These are phyloP conservation scores for Rhizopogon vinicolor DNA, from an alignment of 768 basidiomycete species.

Conservation along the genomic window DNA sequence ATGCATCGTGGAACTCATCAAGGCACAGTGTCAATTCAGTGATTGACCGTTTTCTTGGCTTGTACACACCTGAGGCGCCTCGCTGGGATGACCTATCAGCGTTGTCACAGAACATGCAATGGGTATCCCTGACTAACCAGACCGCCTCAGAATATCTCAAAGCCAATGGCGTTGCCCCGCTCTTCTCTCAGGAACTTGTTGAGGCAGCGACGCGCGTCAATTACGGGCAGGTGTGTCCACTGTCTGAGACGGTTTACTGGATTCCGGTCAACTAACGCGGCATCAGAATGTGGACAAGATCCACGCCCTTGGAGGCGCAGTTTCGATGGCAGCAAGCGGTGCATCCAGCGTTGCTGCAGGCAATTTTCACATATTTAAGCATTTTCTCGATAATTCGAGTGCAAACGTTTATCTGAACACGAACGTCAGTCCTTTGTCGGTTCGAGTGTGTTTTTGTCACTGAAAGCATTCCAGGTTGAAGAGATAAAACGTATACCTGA, in stretches of 20 bases:
- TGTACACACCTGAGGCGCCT: slow-evolving; percentile 53
- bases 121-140: slow-evolving; percentile 43
- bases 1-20: background rate
- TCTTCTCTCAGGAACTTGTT: slow-evolving; percentile 68
- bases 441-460: background rate
- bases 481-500: slow-evolving; percentile 43
- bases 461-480: slow-evolving; percentile 37
- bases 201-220: slow-evolving; percentile 82
- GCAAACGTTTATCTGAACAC: slow-evolving; percentile 73
- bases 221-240: slow-evolving; percentile 61
- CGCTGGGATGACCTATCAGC: slow-evolving; percentile 60
- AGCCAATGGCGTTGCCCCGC: slow-evolving; percentile 46
- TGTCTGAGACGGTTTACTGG: background rate
- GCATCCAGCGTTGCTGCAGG: slow-evolving; percentile 71
- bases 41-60: slow-evolving; percentile 43
- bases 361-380: slow-evolving; percentile 81
- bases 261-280: background rate
- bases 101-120: slow-evolving; percentile 49
- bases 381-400: slow-evolving; percentile 65
- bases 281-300: slow-evolving; percentile 60
- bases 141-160: slow-evolving; percentile 56
- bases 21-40: slow-evolving; percentile 48
- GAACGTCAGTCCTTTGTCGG: slow-evolving; percentile 37
- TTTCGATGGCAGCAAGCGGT: slow-evolving; percentile 66
- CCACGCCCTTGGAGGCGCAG: slow-evolving; percentile 71